Base-by-base conservation (phyloP, 192 early-diverging fungal species). In the Lobosporangium transversale region DNA sequence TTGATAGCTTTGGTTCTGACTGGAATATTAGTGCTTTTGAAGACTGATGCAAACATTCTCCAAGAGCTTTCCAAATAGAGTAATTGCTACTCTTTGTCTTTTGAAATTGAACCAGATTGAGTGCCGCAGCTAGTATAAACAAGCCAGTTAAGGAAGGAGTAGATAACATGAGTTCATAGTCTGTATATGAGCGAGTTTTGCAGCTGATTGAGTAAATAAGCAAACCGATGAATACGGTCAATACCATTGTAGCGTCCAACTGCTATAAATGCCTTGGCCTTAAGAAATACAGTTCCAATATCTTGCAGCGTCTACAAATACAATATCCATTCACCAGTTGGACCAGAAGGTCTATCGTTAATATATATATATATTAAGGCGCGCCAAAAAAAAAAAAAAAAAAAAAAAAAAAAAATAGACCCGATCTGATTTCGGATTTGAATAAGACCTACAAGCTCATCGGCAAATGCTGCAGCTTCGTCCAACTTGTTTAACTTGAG, bases 41-140 rank as follows among this genome's bases (percentile, higher is more conserved):
- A 59, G 57, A 51, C 18, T 58, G 36, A 18, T 61, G 24, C 6
- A 67, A 24, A 30, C 58, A 66, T 49, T 66, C 58, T 43, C 58
- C 65, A 10, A 76, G 50, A 2, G 31, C 14, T 27, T 40, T 66
- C 73, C 73, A 76, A 6, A 76, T 45, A 21, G 59, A 53, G 45
- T 76, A 76, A 57, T 76, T 76, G 35, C 73, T 67, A 43, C 58
- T 67, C 48, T 65, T 52, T 26, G 73, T 24, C 53, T 62, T 66
- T 62, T 76, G 73, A 49, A 62, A 67, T 11, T 57, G 52, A 3
- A 67, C 53, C 15, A 76, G 49, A 14, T 20, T 50, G 9, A 43
- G 11, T 1, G 64, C 64, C 0, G 73, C 73, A 20, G 61, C 73
- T 74, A 53, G 8, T 30, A n/a, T n/a, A n/a, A n/a, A n/a, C n/a